Conservation (phyloP, 2,329 filamentous ascomycete species). For the Knoxdaviesia capensis region DNA sequence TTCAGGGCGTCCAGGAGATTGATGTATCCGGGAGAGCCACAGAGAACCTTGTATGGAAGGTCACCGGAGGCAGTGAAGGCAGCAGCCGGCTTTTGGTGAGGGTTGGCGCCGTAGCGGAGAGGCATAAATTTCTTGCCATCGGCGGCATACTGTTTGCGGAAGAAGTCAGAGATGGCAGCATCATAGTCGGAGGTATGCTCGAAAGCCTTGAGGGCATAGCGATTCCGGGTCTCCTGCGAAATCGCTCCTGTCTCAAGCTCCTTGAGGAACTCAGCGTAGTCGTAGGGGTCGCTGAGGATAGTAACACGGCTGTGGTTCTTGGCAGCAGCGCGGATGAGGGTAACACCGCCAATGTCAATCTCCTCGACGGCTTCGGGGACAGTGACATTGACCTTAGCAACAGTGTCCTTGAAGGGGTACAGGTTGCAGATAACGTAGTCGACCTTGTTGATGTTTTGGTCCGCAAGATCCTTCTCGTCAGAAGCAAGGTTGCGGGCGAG, state of each 20-base stretch:
- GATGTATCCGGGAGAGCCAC: constrained; percentile 85
- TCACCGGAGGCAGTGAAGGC: constrained; percentile 54
- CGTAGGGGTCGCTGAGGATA: constrained; percentile 80
- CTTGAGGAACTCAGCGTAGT: constrained; percentile 86
- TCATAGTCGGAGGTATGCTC: constrained; percentile 98
- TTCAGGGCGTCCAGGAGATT: constrained; percentile 94
- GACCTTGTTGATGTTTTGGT: constrained; percentile 88
- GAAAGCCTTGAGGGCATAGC: constrained; percentile 92
- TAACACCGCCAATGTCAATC: constrained; percentile 96
- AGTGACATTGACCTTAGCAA: constrained; percentile 92
- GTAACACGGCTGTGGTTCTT: constrained; percentile 96
- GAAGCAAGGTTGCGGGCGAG: constrained; percentile 85
- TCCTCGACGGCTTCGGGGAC: constrained; percentile 95
- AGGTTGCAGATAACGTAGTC: constrained; percentile 97
- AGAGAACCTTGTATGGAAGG: constrained; percentile 86
- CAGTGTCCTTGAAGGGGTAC: constrained; percentile 97
- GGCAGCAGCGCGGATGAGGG: constrained; percentile 82
- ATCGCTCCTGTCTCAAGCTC: constrained; percentile 80
- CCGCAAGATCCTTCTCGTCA: constrained; percentile 89
- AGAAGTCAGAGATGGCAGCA: constrained; percentile 83
- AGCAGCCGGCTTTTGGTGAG: constrained; percentile 90
- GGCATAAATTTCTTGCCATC: constrained; percentile 66
- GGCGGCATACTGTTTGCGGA: constrained; percentile 87
- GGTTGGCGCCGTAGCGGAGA: constrained; percentile 90
- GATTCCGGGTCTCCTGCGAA: constrained; percentile 64